phyloP scores from a whole-genome alignment of 169 alveolate genomes.

The Neospora caninum region DNA sequence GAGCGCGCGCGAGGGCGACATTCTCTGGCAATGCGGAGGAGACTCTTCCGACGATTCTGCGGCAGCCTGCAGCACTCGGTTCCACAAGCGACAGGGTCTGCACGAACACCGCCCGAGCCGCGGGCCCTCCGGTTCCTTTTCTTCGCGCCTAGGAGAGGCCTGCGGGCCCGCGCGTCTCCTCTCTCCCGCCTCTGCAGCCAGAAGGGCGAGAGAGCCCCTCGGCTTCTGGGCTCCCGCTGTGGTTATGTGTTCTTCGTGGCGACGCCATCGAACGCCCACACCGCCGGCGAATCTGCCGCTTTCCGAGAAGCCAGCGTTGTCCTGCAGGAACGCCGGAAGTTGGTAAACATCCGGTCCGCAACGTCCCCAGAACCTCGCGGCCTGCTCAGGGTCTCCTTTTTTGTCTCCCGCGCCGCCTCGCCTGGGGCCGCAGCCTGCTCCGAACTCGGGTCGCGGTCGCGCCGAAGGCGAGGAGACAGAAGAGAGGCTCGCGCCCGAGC shows the following conservation, averaged over 20 bases:
- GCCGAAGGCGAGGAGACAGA: background rate
- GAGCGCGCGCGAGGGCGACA: too few species aligned
- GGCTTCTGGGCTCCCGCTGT: background rate
- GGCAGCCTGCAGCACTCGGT: too few species aligned
- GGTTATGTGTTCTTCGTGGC: too few species aligned
- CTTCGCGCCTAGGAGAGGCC: too few species aligned
- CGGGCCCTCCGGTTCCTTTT: too few species aligned
- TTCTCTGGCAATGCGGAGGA: too few species aligned
- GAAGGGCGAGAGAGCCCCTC: background rate
- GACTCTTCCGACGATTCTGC: too few species aligned
- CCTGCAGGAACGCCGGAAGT: background rate
- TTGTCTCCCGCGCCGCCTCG: background rate
- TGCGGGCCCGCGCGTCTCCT: background rate
- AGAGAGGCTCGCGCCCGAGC: background rate
- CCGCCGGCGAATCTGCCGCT: too few species aligned
- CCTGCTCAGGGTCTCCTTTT: background rate
- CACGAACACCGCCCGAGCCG: too few species aligned
- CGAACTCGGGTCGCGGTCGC: background rate
- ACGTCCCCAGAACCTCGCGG: background rate
- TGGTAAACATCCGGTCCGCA: background rate
- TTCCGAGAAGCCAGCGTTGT: background rate
- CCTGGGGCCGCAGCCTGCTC: background rate
- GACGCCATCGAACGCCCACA: too few species aligned
- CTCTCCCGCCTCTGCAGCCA: background rate
- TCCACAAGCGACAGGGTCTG: too few species aligned